Evolutionary conservation across 2,329 filamentous ascomycete species (phyloP), one percentile per base, ranked within the genome.

Genomic region (Colletotrichum musae): DNA sequence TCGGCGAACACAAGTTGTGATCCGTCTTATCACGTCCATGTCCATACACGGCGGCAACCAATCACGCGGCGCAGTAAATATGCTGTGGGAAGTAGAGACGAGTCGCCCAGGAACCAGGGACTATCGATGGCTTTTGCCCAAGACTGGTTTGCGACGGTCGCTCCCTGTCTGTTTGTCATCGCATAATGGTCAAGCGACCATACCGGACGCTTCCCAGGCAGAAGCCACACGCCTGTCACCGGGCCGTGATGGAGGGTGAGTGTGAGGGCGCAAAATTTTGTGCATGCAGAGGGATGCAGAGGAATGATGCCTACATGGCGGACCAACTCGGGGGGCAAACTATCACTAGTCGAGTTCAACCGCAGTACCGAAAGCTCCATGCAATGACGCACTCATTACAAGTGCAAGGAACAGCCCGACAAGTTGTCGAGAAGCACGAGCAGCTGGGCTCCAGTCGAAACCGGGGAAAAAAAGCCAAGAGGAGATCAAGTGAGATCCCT

Each of bases 401-500:
- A n/a, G 41, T 43, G 45, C 36, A 59, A 26, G 57, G 26, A 50
- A 50, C 45, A 48, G 13, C 54, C 63, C 32, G 21, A 52, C 16
- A 56, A 32, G 36, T 26, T 21, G 21, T 12, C 15, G 12, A 16
- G 32, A 18, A 39, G 54, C n/a, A 45, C 53, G 58, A 54, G 15
- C 15, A n/a, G 43, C 7, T 26, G 10, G 5, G 6, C n/a, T 47
- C 39, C 24, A 50, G 52, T 36, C 13, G 39, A 53, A 16, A 24
- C 16, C 4, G n/a, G 64, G 50, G 43, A 51, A 45, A 32, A 24
- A 47, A 45, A n/a, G 15, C 28, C 43, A 58, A 36, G 62, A 59
- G 64, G 58, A 50, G 51, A 66, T 62, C 64, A 62, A 56, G 57
- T 62, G 64, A 50, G 64, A 62, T 62, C 39, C 64, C 41, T 16